Percentiles rank a stretch among this genome's conserved stretches.
phyloP scores from a whole-genome alignment of 768 basidiomycete species.

The Boletellus ananiceps region DNA sequence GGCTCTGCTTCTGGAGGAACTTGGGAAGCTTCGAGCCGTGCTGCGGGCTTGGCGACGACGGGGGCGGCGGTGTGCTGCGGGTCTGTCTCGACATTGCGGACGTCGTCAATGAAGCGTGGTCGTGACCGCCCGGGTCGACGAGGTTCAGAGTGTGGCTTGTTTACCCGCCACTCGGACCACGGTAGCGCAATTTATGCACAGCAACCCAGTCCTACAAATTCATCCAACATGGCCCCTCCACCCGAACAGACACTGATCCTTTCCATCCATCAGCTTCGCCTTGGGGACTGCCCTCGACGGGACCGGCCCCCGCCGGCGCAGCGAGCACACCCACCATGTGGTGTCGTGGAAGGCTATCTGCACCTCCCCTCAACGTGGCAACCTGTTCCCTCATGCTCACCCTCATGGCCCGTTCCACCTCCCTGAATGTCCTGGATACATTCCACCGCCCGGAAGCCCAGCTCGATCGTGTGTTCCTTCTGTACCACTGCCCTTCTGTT shows the following conservation, averaged over 20 bases:
- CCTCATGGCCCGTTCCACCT: too few relatives aligned
- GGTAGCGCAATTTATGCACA: conserved; percentile 17
- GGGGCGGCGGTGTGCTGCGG: conserved; percentile 39
- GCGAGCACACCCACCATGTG: too few relatives aligned
- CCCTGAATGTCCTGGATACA: too few relatives aligned
- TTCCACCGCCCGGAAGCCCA: conserved; percentile 14
- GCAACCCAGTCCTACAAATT: conserved; percentile 3
- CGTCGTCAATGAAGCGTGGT: neutral
- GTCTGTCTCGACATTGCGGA: conserved; percentile 44
- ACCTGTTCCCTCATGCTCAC: too few relatives aligned
- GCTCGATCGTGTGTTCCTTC: conserved; percentile 29
- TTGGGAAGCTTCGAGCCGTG: conserved; percentile 57
- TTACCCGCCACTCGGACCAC: conserved; percentile 16
- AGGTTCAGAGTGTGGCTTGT: conserved; percentile 26
- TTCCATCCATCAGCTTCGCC: neutral
- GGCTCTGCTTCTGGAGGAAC: conserved; percentile 60
- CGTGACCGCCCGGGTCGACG: conserved; percentile 16
- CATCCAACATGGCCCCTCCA: neutral
- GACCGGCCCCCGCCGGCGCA: too few relatives aligned
- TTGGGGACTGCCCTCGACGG: neutral
- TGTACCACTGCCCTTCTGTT: neutral
- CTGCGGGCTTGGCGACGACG: conserved; percentile 39
- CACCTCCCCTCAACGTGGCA: too few relatives aligned
- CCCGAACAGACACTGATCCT: too few relatives aligned
- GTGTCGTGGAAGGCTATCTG: too few relatives aligned